phyloP scores from a whole-genome alignment of 257 asterid genomes.

The Gentiana dahurica region DNA sequence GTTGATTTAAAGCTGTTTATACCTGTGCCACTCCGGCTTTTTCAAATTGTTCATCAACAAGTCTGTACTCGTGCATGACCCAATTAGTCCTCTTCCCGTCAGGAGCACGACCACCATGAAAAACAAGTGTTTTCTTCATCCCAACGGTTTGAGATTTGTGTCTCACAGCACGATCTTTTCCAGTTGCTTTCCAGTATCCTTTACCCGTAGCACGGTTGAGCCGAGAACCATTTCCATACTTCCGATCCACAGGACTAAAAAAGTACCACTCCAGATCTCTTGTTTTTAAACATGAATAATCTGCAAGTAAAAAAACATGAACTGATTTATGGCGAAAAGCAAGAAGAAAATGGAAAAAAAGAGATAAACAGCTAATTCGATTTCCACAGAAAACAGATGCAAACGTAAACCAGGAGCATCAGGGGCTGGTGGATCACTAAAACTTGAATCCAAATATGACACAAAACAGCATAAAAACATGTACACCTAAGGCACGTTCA shows the following conservation, averaged over 20 bases:
- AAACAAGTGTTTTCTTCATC: conserved; percentile 84
- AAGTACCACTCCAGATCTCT: conserved; percentile 92
- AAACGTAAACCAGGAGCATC: too few species aligned
- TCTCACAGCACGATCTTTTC: conserved; percentile 66
- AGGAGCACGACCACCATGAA: conserved; percentile 87
- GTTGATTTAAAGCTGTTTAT: conserved; percentile 1
- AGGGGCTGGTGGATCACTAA: too few species aligned
- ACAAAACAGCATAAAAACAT: too few species aligned
- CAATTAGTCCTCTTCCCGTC: conserved; percentile 87
- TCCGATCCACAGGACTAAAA: conserved; percentile 81
- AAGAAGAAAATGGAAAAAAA: background rate
- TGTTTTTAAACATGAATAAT: conserved; percentile 52
- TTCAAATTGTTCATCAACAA: conserved; percentile 56
- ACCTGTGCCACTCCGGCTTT: conserved; percentile 78
- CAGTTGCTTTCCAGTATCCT: conserved; percentile 95
- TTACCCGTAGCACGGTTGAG: conserved; percentile 85
- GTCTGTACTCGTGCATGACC: conserved; percentile 96
- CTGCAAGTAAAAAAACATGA: conserved; percentile 19
- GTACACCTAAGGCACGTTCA: too few species aligned
- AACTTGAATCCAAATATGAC: too few species aligned
- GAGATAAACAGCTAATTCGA: too few species aligned
- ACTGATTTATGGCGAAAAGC: conserved; percentile 1
- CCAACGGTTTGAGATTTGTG: conserved; percentile 57
- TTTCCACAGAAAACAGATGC: too few species aligned
- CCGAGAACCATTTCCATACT: conserved; percentile 82